Percentiles rank a stretch among this genome's conserved stretches.
Evolutionary conservation across 208 protist genomes (phyloP).

Genomic region (Naegleria lovaniensis): DNA sequence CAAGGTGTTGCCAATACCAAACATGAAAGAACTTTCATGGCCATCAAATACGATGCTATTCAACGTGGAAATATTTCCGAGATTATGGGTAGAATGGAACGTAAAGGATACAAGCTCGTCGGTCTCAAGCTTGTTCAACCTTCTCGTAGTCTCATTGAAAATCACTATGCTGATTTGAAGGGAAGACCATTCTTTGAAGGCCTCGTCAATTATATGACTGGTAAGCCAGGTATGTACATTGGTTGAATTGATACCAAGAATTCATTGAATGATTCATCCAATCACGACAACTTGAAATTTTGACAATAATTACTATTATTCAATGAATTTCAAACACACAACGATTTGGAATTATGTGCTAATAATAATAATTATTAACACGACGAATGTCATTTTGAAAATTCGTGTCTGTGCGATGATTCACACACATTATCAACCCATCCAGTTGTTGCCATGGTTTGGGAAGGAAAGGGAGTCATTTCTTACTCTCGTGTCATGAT

Average conservation of each 20-base stretch:
- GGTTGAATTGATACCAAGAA: background rate
- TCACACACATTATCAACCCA: constrained; percentile 78
- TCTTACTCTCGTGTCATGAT: constrained; percentile 81
- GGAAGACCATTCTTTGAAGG: constrained; percentile 84
- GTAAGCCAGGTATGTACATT: constrained; percentile 78
- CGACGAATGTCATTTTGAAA: too few relatives aligned
- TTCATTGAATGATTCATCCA: too few relatives aligned
- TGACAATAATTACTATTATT: background rate
- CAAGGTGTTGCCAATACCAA: background rate
- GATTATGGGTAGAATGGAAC: constrained; percentile 89
- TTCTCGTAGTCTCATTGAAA: constrained; percentile 65
- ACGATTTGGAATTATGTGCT: background rate
- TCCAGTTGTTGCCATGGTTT: constrained; percentile 94
- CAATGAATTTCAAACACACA: background rate
- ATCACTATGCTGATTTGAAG: constrained; percentile 68
- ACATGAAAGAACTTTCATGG: constrained; percentile 86
- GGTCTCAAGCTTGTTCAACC: constrained; percentile 81
- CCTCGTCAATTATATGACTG: constrained; percentile 87
- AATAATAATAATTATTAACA: background rate
- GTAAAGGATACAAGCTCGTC: constrained; percentile 89
- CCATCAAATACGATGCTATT: constrained; percentile 87
- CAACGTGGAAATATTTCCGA: constrained; percentile 78
- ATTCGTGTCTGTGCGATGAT: constrained; percentile 54
- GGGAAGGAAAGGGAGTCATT: constrained; percentile 89
- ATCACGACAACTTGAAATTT: too few relatives aligned